Percentiles rank a stretch among this genome's conserved stretches.
Evolutionary conservation across 805 yeast genomes (phyloP).

Genomic region (Saitoella complicata): DNA sequence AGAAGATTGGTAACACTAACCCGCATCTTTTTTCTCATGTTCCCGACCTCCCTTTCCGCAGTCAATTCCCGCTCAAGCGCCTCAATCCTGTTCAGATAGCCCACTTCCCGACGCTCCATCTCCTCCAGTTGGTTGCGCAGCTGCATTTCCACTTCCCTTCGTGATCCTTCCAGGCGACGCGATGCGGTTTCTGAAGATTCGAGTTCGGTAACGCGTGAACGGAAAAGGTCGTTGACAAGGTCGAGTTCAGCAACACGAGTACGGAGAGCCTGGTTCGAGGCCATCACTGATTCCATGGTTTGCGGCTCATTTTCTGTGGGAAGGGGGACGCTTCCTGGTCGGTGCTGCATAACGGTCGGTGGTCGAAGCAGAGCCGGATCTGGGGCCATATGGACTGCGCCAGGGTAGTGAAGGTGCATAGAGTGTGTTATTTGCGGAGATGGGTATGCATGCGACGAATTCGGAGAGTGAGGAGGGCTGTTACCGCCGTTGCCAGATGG

Average conservation of each 20-base stretch:
- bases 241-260: slow-evolving; percentile 80
- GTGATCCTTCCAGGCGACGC: slow-evolving; percentile 18
- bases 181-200: slow-evolving; percentile 32
- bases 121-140: slow-evolving; percentile 18
- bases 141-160: slow-evolving; percentile 32
- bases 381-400: too few relatives aligned
- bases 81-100: not conserved
- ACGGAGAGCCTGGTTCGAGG: slow-evolving; percentile 31
- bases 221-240: slow-evolving; percentile 73
- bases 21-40: too few relatives aligned
- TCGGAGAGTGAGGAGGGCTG: not conserved
- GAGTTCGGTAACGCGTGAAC: slow-evolving; percentile 66
- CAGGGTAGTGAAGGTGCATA: too few relatives aligned
- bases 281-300: slow-evolving; percentile 8
- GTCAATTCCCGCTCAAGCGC: too few relatives aligned
- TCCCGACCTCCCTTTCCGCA: too few relatives aligned
- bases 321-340: too few relatives aligned
- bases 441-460: not conserved
- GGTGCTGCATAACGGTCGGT: too few relatives aligned
- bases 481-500: not conserved
- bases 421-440: not conserved
- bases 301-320: not conserved
- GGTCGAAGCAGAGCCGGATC: too few relatives aligned
- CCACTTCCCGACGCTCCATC: not conserved
- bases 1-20: too few relatives aligned